Conservation (phyloP, 805 yeast species). For the Metschnikowia chrysomelidarum region DNA sequence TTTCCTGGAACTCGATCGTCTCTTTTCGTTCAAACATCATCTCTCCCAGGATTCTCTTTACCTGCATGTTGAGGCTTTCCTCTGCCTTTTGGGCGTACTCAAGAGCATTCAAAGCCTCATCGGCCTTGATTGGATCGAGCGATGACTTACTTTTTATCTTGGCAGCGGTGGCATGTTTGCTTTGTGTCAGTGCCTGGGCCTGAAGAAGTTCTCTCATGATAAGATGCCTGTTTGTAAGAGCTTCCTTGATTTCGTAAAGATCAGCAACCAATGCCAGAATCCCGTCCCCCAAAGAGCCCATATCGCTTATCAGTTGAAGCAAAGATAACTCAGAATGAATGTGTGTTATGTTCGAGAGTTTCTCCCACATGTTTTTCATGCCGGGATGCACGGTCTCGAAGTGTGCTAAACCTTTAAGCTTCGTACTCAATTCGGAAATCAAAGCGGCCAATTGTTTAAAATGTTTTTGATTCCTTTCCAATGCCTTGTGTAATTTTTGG, state of each 20-base stretch:
- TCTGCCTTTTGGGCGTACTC: constrained; percentile 78
- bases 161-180: constrained; percentile 68
- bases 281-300: constrained; percentile 77
- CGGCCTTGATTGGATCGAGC: constrained; percentile 83
- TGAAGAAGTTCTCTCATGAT: constrained; percentile 83
- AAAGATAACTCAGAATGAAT: constrained; percentile 76
- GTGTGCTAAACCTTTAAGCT: constrained; percentile 38
- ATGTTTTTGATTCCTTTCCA: constrained; percentile 56
- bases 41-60: constrained; percentile 80
- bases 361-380: constrained; percentile 76
- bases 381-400: constrained; percentile 57
- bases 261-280: constrained; percentile 64
- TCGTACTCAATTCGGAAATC: constrained; percentile 46
- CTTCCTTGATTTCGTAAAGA: constrained; percentile 85
- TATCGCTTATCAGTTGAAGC: constrained; percentile 65
- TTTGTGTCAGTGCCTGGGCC: constrained; percentile 72
- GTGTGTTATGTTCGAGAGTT: constrained; percentile 64
- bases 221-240: constrained; percentile 87
- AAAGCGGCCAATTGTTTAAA: constrained; percentile 52
- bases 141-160: constrained; percentile 69
- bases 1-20: constrained; percentile 57
- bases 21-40: constrained; percentile 72
- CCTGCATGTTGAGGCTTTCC: constrained; percentile 70
- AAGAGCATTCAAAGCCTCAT: constrained; percentile 78
- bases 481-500: constrained; percentile 49